Conservation (phyloP, 805 yeast species). For the Lipomyces japonicus region DNA sequence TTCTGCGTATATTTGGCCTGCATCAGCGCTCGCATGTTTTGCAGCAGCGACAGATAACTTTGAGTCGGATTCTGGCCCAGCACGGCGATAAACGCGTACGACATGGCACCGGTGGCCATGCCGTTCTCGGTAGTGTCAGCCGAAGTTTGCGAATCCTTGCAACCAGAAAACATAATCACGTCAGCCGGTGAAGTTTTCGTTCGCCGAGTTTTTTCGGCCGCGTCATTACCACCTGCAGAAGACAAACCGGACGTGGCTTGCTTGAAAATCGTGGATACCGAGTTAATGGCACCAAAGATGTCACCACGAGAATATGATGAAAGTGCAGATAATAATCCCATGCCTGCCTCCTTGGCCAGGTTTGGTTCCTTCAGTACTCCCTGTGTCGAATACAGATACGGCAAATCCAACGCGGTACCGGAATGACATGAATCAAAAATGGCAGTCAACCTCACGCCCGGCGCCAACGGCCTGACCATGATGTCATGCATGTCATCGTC, state of each 20-base stretch:
- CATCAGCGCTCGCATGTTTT: slow-evolving; percentile 64
- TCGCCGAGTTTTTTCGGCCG: slow-evolving; percentile 46
- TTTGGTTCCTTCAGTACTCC: slow-evolving; percentile 81
- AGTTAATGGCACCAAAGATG: slow-evolving; percentile 44
- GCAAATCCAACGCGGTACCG: slow-evolving; percentile 77
- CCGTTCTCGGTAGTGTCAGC: slow-evolving; percentile 79
- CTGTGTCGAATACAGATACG: slow-evolving; percentile 74
- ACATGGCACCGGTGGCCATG: slow-evolving; percentile 76
- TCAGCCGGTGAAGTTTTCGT: slow-evolving; percentile 72
- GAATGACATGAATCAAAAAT: slow-evolving; percentile 84
- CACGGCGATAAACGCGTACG: slow-evolving; percentile 69
- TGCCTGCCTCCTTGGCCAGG: slow-evolving; percentile 69
- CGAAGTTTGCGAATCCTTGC: slow-evolving; percentile 77
- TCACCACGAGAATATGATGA: slow-evolving; percentile 61
- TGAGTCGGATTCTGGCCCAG: slow-evolving; percentile 59
- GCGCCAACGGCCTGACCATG: slow-evolving; percentile 63
- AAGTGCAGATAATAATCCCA: slow-evolving; percentile 58
- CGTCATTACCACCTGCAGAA: slow-evolving; percentile 20
- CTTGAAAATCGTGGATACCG: slow-evolving; percentile 41
- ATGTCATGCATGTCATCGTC: slow-evolving; percentile 68
- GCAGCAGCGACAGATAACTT: slow-evolving; percentile 63
- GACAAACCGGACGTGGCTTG: slow-evolving; percentile 38
- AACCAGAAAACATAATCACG: slow-evolving; percentile 71
- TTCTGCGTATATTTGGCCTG: slow-evolving; percentile 67
- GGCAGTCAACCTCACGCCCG: slow-evolving; percentile 75